phyloP scores from a whole-genome alignment of 768 basidiomycete species.

The Cubamyces lactineus region DNA sequence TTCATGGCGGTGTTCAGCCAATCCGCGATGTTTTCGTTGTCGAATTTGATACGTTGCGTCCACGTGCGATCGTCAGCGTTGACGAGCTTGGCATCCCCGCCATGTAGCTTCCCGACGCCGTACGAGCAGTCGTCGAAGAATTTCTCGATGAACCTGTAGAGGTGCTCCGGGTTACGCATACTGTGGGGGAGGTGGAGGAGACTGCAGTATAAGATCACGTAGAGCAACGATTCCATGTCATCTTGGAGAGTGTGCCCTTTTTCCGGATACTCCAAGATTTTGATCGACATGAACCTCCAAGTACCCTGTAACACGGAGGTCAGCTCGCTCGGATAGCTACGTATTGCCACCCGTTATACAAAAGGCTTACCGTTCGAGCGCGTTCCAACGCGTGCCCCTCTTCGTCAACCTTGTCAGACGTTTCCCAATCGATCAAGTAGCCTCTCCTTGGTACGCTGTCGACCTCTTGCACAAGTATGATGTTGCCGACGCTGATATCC shows the following conservation, averaged over 20 bases:
- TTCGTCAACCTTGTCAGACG: neutral
- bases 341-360: neutral
- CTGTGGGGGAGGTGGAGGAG: constrained; percentile 6
- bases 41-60: neutral
- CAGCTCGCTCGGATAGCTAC: neutral
- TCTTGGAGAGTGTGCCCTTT: constrained; percentile 4
- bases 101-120: neutral
- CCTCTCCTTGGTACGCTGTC: neutral
- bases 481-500: constrained; percentile 19
- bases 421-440: constrained; percentile 21
- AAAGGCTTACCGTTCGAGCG: constrained; percentile 2
- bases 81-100: neutral
- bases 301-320: constrained; percentile 7
- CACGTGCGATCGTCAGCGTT: neutral
- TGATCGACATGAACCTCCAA: constrained; percentile 7
- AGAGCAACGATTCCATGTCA: constrained; percentile 20
- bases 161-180: neutral
- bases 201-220: constrained; percentile 12
- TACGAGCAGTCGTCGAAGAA: neutral
- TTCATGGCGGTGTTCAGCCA: constrained; percentile 6
- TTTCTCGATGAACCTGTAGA: neutral
- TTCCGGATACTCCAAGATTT: neutral
- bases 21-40: neutral
- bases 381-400: neutral
- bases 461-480: constrained; percentile 6